These are phyloP conservation scores for Uronychia binucleata DNA, from an alignment of 73 alveolate genomes.

Conservation along the genomic window DNA sequence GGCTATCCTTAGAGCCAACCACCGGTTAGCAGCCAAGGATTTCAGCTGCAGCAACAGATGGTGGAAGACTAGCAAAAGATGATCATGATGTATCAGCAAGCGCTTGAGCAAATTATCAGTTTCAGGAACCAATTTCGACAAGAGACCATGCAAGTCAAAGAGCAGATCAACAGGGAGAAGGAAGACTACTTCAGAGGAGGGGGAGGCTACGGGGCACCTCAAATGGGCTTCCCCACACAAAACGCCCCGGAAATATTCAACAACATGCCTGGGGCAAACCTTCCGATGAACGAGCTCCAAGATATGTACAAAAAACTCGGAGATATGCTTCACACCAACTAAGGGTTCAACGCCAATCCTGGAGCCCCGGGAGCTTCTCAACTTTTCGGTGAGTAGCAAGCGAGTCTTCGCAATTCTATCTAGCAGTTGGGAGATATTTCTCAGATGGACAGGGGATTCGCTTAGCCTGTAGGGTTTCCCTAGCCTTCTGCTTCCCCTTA, in stretches of 20 bases:
- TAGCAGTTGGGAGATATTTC: no score
- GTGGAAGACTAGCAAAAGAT: constrained; percentile 2
- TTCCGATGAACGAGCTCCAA: background rate
- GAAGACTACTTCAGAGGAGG: background rate
- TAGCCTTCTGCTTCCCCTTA: no score
- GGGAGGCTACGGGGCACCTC: no score
- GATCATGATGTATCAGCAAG: constrained; percentile 1
- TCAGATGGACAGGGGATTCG: no score
- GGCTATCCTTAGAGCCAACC: background rate
- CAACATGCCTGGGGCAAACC: background rate
- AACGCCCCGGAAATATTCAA: no score
- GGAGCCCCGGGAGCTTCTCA: no score
- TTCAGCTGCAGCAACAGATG: background rate
- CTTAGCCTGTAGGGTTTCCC: no score
- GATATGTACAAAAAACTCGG: background rate
- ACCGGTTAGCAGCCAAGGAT: background rate
- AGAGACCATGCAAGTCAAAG: background rate
- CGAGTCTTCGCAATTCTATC: no score
- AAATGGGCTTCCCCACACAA: no score
- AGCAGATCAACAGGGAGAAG: background rate
- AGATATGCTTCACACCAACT: background rate
- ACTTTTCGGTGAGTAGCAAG: no score
- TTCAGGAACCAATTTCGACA: background rate
- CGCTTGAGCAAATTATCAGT: background rate
- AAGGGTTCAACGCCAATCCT: background rate